A percentile compares a stretch with the other conserved stretches of the same genome.
Evolutionary conservation across 768 basidiomycete species (phyloP).

Genomic region (Lanmaoa pseudosensibilis): DNA sequence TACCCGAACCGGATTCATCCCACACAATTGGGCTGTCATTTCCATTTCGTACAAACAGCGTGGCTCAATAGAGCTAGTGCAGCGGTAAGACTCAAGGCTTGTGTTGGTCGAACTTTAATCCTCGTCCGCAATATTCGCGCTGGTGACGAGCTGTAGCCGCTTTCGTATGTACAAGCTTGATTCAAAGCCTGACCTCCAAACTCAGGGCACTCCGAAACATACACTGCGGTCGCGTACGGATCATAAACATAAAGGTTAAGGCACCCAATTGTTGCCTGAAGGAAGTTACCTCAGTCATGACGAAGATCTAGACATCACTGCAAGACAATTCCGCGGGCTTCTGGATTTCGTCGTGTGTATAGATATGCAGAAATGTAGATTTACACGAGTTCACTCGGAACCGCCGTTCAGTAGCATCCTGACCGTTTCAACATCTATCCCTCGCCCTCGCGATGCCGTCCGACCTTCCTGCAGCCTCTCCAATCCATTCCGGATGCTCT

Average conservation of each 20-base stretch:
- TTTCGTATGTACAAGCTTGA: no score
- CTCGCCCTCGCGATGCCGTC: slow-evolving; percentile 48
- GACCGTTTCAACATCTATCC: slow-evolving; percentile 41
- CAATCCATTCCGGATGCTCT: slow-evolving; percentile 64
- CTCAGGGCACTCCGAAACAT: no score
- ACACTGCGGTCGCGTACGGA: no score
- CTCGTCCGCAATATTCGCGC: no score
- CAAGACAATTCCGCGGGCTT: background rate
- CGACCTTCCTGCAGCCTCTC: slow-evolving; percentile 57
- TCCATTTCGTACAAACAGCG: background rate
- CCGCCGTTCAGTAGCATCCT: slow-evolving; percentile 22
- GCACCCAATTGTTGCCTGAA: background rate
- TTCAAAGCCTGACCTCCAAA: no score
- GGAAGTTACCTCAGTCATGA: no score
- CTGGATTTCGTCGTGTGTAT: background rate
- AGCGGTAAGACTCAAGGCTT: no score
- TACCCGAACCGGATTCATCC: slow-evolving; percentile 1
- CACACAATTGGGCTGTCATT: background rate
- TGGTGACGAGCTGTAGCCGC: no score
- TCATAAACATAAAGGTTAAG: no score
- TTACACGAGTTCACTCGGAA: slow-evolving; percentile 3
- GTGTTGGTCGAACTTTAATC: no score
- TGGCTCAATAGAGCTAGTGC: background rate
- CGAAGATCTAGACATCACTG: background rate
- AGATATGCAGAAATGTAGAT: background rate